Conservation (phyloP, 306 rosid genomes). For the Ziziphus jujuba region DNA sequence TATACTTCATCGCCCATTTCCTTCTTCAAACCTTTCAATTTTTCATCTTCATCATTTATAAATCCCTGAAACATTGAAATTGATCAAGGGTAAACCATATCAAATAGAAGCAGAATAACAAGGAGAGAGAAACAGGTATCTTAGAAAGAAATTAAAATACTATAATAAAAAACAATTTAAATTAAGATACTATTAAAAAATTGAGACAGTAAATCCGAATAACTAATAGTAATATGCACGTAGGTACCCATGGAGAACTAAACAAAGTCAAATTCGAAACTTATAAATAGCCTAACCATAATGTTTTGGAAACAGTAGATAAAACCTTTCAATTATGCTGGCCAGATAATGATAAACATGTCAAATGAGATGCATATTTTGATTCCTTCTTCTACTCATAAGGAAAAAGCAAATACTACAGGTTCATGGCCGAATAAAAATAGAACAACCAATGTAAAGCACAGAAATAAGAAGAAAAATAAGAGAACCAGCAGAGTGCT, state of each 20-base stretch:
- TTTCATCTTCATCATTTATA: conserved; percentile 36
- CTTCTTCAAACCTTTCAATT: conserved; percentile 13
- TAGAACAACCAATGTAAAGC: neutral
- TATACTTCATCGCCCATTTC: conserved; percentile 18
- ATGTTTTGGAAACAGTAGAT: too few relatives aligned
- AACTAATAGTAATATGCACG: too few relatives aligned
- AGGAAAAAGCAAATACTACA: too few relatives aligned
- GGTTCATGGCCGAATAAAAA: neutral
- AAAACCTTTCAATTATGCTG: too few relatives aligned
- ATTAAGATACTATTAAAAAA: too few relatives aligned
- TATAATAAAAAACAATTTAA: neutral
- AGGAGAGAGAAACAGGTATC: neutral
- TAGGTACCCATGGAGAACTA: too few relatives aligned
- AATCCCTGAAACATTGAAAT: conserved; percentile 48
- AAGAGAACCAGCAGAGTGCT: neutral
- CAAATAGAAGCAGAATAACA: conserved; percentile 16
- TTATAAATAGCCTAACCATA: too few relatives aligned
- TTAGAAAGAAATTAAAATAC: conserved; percentile 15
- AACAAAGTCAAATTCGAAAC: too few relatives aligned
- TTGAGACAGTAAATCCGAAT: too few relatives aligned
- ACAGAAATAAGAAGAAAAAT: neutral
- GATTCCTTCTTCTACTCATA: too few relatives aligned
- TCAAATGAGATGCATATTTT: too few relatives aligned
- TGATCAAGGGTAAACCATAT: neutral
- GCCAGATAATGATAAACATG: too few relatives aligned